Conservation (phyloP, 306 rosid species). For the Cucumis sativus region Cucumber_9930_V3 NC_026657.2:37168501-37169000, state of each 20-base stretch:
- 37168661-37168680: constrained; percentile 84
- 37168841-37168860: not conserved
- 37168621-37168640: constrained; percentile 37
- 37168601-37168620: constrained; percentile 68
- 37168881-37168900: not conserved
- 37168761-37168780: not conserved
- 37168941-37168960: not conserved
- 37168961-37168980: not conserved
- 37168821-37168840: not conserved
- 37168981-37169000: not conserved
- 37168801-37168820: not conserved
- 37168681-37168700: constrained; percentile 37
- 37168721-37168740: not conserved
- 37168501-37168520: not conserved
- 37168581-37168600: constrained; percentile 79
- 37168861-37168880: not conserved
- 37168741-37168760: not conserved
- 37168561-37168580: constrained; percentile 82
- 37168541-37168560: constrained; percentile 80
- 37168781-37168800: not conserved
- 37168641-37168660: constrained; percentile 68
- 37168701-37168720: constrained; percentile 5
- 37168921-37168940: not conserved
- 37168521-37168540: not conserved
- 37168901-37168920: not conserved